Percentiles rank a stretch among this genome's conserved stretches.
These are phyloP conservation scores for Drechslerella stenobrocha DNA, from an alignment of 2,329 filamentous ascomycete genomes.

Conservation along the genomic window DNA sequence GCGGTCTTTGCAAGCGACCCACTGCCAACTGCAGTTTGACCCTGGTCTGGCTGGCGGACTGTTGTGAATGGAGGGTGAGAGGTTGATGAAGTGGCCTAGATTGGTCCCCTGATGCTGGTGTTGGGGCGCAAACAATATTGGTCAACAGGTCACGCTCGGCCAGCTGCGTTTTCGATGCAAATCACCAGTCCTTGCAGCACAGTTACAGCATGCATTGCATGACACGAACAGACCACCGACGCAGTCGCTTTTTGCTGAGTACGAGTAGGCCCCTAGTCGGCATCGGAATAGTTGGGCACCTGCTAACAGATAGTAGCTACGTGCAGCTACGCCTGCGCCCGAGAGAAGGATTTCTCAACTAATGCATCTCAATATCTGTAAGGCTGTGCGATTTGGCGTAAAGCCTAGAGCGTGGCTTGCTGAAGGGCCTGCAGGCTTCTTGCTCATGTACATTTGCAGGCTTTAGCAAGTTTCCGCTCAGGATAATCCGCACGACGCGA, in stretches of 20 bases:
- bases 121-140: conserved; percentile 1
- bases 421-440: too few species aligned
- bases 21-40: conserved; percentile 26
- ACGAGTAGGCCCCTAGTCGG: not conserved
- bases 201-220: conserved; percentile 37
- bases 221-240: conserved; percentile 14
- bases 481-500: conserved; percentile 9
- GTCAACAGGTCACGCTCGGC: conserved; percentile 17
- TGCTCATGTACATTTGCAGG: conserved; percentile 11
- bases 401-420: conserved; percentile 6
- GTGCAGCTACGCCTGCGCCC: conserved; percentile 3
- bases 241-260: conserved; percentile 20
- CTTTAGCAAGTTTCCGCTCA: not conserved
- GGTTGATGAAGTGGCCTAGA: conserved; percentile 21
- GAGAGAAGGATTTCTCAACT: not conserved
- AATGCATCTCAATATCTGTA: conserved; percentile 46
- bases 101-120: conserved; percentile 17
- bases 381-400: conserved; percentile 27
- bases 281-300: conserved; percentile 13
- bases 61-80: conserved; percentile 5
- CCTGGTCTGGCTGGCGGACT: conserved; percentile 9
- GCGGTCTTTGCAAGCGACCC: conserved; percentile 41
- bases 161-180: conserved; percentile 2
- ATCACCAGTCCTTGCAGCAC: conserved; percentile 34
- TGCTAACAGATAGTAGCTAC: conserved; percentile 19